A percentile compares a stretch with the other conserved stretches of the same genome.
Evolutionary conservation across 345 rosid genomes (phyloP).

Genomic region (Alliaria petiolata): DNA sequence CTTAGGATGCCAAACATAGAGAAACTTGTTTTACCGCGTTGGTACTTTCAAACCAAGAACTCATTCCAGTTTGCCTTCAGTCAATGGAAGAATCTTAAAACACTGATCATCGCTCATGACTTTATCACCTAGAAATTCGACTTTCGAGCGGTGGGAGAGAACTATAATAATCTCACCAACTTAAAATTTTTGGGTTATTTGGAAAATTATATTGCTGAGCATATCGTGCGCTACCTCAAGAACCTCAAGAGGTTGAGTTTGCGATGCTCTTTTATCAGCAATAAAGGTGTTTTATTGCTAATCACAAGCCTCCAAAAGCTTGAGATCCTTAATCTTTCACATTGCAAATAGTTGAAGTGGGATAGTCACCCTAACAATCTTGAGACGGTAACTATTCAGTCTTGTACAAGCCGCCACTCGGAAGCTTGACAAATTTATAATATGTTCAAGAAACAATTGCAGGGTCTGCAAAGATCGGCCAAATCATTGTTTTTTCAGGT

Average conservation of each 20-base stretch:
- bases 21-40: constrained; percentile 8
- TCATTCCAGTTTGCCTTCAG: too few relatives aligned
- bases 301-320: neutral
- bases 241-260: neutral
- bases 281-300: neutral
- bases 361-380: too few relatives aligned
- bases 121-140: neutral
- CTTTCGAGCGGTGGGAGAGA: neutral
- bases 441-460: too few relatives aligned
- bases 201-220: neutral
- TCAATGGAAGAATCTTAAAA: too few relatives aligned
- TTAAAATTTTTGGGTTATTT: neutral
- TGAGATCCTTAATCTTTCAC: neutral
- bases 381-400: too few relatives aligned
- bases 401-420: too few relatives aligned
- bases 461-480: too few relatives aligned
- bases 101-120: too few relatives aligned
- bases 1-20: constrained; percentile 12
- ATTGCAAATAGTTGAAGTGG: neutral
- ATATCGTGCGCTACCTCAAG: neutral
- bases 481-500: too few relatives aligned
- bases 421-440: too few relatives aligned
- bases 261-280: neutral
- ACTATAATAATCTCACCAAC: neutral
- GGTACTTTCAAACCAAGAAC: neutral